These are phyloP conservation scores for Elsinoe necatrix DNA, from an alignment of 2,329 filamentous ascomycete genomes.

Conservation along the genomic window DNA sequence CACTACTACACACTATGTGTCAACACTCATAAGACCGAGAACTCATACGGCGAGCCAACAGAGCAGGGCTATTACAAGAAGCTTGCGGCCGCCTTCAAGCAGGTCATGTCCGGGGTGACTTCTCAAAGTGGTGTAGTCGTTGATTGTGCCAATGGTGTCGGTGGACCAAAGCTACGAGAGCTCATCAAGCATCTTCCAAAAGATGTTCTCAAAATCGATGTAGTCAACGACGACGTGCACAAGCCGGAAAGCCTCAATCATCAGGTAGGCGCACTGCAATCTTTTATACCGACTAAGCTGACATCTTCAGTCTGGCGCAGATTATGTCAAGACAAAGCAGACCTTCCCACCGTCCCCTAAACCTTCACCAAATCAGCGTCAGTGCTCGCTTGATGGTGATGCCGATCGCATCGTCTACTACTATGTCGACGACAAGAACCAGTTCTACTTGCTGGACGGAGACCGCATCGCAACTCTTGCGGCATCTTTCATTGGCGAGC, in stretches of 20 bases:
- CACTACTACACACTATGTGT: conserved; percentile 93
- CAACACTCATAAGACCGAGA: conserved; percentile 82
- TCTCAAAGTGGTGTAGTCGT: conserved; percentile 68
- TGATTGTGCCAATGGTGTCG: conserved; percentile 94
- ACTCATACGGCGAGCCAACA: conserved; percentile 79
- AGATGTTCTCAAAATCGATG: conserved; percentile 67
- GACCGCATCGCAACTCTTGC: conserved; percentile 94
- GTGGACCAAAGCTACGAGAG: conserved; percentile 80
- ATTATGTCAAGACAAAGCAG: conserved; percentile 96
- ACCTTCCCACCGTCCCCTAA: conserved; percentile 77
- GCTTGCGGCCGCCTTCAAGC: conserved; percentile 73
- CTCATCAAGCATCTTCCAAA: conserved; percentile 76
- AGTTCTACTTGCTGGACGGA: conserved; percentile 88
- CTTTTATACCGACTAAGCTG: background rate
- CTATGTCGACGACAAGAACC: conserved; percentile 71
- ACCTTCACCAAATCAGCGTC: conserved; percentile 65
- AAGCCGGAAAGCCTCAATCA: conserved; percentile 83
- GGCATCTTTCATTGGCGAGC: conserved; percentile 85
- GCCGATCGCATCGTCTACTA: conserved; percentile 95
- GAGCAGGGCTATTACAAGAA: conserved; percentile 95
- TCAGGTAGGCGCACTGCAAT: conserved; percentile 51
- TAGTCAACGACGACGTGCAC: conserved; percentile 89
- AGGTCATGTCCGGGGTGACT: conserved; percentile 69
- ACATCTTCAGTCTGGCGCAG: conserved; percentile 67
- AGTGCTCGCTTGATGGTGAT: conserved; percentile 88